phyloP scores from a whole-genome alignment of 164 flowering plant genomes.

The Saururus chinensis region DNA sequence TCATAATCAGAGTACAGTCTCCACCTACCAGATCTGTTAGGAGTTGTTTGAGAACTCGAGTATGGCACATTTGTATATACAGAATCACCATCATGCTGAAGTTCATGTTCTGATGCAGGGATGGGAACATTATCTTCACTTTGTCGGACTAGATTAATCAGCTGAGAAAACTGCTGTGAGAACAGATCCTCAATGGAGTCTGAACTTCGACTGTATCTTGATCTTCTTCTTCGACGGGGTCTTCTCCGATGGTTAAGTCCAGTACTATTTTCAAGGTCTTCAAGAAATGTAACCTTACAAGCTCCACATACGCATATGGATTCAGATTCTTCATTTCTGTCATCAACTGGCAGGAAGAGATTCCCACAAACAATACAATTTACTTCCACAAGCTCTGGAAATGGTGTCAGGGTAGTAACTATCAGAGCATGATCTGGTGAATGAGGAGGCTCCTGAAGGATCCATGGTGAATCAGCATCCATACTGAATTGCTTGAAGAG shows the following conservation, averaged over 20 bases:
- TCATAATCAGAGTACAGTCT: constrained; percentile 60
- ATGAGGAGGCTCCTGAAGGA: constrained; percentile 16
- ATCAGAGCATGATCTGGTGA: no score
- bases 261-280: constrained; percentile 33
- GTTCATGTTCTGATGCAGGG: constrained; percentile 21
- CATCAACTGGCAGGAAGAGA: constrained; percentile 30
- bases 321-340: constrained; percentile 23
- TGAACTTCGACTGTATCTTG: constrained; percentile 40
- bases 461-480: constrained; percentile 30
- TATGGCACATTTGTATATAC: constrained; percentile 20
- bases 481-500: constrained; percentile 10
- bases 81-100: constrained; percentile 21
- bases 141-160: constrained; percentile 44
- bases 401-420: constrained; percentile 15
- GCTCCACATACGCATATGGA: constrained; percentile 45
- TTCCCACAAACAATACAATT: constrained; percentile 49
- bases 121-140: constrained; percentile 19
- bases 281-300: constrained; percentile 56
- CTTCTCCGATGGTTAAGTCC: constrained; percentile 26
- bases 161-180: constrained; percentile 52
- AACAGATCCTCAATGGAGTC: constrained; percentile 57
- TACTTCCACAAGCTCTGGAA: constrained; percentile 17
- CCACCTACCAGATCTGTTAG: constrained; percentile 65
- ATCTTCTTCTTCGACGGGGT: constrained; percentile 23
- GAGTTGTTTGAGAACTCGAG: constrained; percentile 50